Evolutionary conservation across 2,329 filamentous ascomycete genomes (phyloP), one percentile per base, ranked within the genome.

Genomic region (Pezicula radicicola): DNA sequence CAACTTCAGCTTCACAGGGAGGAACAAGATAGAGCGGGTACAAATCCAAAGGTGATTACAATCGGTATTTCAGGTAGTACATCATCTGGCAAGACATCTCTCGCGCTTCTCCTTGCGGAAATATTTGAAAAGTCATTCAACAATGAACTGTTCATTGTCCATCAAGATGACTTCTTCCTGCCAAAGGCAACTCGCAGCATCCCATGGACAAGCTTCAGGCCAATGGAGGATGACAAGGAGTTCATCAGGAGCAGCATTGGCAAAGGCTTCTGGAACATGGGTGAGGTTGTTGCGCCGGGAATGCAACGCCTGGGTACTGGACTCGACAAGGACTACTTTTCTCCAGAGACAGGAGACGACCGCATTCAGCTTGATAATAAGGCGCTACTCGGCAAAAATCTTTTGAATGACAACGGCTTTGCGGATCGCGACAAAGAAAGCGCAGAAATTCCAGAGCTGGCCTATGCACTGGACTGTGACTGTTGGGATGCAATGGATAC

Each of bases 91-190:
- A 64, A 64, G 46, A 60, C 55, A 1, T 55, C 55, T 0, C 46
- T 63, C 7, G 50, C 61, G 3, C 37, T 54, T n/a, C 51, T 63
- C 16, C 51, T 63, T 5, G 36, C 48, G 5, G 49, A 54, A 30
- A 52, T 60, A 13, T 55, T 62, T 13, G 16, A 5, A 30, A 36
- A 15, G 13, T 19, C 41, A 41, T 27, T 42, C 36, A 46, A 47
- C 16, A 33, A 46, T 33, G 13, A 45, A 50, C 30, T 40, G 3
- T n/a, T 19, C 15, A 27, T 55, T 36, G 53, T 64, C 27, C 49
- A 51, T n/a, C 58, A 62, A 45, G 59, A 63, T 50, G 40, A 39
- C 28, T 64, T 59, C 54, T 59, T 63, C 45, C 41, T 51, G 6
- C 47, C 50, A 6, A 61, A 61, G 39, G 4, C 25, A 3, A 3